phyloP scores from a whole-genome alignment of 2,329 filamentous ascomycete species.

The Trichoderma koningii region DNA sequence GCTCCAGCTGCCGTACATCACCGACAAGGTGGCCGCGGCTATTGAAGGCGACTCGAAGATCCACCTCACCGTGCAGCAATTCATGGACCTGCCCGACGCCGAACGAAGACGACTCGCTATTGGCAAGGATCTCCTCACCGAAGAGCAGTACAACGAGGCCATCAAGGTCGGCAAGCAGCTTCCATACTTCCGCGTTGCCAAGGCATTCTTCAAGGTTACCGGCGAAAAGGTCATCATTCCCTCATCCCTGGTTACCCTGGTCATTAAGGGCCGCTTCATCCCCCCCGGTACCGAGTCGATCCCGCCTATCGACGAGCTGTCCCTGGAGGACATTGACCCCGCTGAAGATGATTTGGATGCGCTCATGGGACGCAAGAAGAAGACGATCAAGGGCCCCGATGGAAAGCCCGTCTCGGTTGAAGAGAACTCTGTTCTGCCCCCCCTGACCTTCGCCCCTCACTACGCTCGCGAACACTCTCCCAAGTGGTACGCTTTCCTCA shows the following conservation, averaged over 20 bases:
- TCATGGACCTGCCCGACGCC: slow-evolving; percentile 80
- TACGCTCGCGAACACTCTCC: slow-evolving; percentile 87
- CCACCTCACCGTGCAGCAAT: slow-evolving; percentile 79
- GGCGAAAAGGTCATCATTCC: slow-evolving; percentile 93
- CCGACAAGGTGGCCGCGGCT: slow-evolving; percentile 62
- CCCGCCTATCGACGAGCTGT: slow-evolving; percentile 72
- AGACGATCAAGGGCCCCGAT: slow-evolving; percentile 62
- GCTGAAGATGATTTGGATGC: slow-evolving; percentile 91
- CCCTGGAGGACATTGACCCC: slow-evolving; percentile 88
- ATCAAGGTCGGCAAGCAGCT: slow-evolving; percentile 80
- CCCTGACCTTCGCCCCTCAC: slow-evolving; percentile 87
- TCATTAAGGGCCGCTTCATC: slow-evolving; percentile 92
- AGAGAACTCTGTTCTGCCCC: slow-evolving; percentile 70
- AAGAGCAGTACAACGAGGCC: slow-evolving; percentile 74
- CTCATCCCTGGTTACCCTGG: slow-evolving; percentile 86
- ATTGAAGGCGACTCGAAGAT: slow-evolving; percentile 75
- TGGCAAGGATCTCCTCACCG: slow-evolving; percentile 69
- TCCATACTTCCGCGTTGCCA: slow-evolving; percentile 80
- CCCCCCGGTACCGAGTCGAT: slow-evolving; percentile 79
- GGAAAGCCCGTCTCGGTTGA: slow-evolving; percentile 59
- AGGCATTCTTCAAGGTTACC: slow-evolving; percentile 97
- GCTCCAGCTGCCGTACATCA: slow-evolving; percentile 88
- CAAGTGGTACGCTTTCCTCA: slow-evolving; percentile 91
- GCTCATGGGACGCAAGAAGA: slow-evolving; percentile 74
- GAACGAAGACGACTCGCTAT: slow-evolving; percentile 72